Percentiles rank a stretch among this genome's conserved stretches.
Conservation (phyloP, 192 early-diverging fungal genomes). For the Radiomyces spectabilis region DNA sequence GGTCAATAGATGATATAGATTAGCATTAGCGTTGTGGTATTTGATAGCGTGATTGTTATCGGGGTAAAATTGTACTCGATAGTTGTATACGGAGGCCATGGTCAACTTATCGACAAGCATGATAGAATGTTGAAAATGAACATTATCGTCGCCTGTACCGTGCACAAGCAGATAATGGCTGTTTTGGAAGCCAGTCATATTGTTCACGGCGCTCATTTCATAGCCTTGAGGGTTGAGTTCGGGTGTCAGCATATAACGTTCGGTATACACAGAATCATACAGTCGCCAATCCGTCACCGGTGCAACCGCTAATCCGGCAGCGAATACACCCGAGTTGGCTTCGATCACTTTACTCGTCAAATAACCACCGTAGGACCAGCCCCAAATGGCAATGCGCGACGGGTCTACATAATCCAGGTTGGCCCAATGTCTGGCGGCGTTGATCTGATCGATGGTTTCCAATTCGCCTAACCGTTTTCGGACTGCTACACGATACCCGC, state of each 20-base stretch:
- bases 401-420: conserved; percentile 71
- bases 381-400: conserved; percentile 88
- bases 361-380: conserved; percentile 96
- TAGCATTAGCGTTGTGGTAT: conserved; percentile 65
- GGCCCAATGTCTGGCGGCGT: conserved; percentile 58
- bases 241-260: conserved; percentile 95
- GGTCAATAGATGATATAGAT: conserved; percentile 38
- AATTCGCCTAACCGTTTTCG: conserved; percentile 70
- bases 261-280: conserved; percentile 88
- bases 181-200: conserved; percentile 78
- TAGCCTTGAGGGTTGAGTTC: conserved; percentile 73
- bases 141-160: conserved; percentile 86
- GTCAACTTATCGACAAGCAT: conserved; percentile 75
- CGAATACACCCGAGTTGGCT: conserved; percentile 74
- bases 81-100: conserved; percentile 62
- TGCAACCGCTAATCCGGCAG: conserved; percentile 89
- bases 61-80: conserved; percentile 81
- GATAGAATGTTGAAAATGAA: conserved; percentile 91
- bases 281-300: conserved; percentile 92
- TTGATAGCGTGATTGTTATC: conserved; percentile 88
- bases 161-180: conserved; percentile 82
- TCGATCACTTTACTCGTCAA: conserved; percentile 83
- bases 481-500: conserved; percentile 70
- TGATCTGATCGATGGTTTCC: conserved; percentile 83
- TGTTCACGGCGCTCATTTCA: conserved; percentile 59